These are phyloP conservation scores for Acanthamoeba castellanii DNA, from an alignment of 208 protist species.

Conservation along the genomic window DNA sequence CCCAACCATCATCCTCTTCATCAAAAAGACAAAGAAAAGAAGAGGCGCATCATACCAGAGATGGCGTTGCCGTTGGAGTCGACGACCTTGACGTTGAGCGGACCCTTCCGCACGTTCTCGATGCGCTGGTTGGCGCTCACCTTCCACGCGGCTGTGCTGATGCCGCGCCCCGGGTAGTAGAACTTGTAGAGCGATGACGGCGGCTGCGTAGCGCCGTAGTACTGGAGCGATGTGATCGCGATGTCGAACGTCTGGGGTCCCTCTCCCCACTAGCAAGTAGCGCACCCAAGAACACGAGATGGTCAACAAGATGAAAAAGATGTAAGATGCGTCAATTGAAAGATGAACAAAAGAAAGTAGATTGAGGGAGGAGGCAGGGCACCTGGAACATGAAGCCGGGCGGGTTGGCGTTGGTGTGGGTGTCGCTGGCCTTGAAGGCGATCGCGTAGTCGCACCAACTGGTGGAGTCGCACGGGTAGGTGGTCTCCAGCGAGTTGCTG, in stretches of 20 bases:
- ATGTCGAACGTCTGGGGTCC: slow-evolving; percentile 39
- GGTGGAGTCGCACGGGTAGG: slow-evolving; percentile 17
- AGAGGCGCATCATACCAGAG: background rate
- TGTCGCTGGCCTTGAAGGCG: background rate
- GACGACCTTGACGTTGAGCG: slow-evolving; percentile 21
- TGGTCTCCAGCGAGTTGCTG: background rate
- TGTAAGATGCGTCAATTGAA: background rate
- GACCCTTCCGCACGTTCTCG: background rate
- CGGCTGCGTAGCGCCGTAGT: slow-evolving; percentile 14
- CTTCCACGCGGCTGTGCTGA: background rate
- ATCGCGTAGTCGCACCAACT: slow-evolving; percentile 10
- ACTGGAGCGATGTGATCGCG: slow-evolving; percentile 11
- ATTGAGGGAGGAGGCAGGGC: too few relatives aligned
- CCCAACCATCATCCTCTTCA: too few relatives aligned
- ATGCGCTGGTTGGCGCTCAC: slow-evolving; percentile 6
- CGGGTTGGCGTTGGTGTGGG: background rate
- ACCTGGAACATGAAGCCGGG: background rate
- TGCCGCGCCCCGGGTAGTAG: slow-evolving; percentile 11
- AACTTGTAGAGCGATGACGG: background rate
- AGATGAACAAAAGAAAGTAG: too few relatives aligned
- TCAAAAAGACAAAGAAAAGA: too few relatives aligned
- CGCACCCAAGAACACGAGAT: background rate
- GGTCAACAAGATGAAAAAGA: background rate
- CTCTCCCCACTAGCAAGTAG: background rate
- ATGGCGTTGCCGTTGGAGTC: slow-evolving; percentile 5